Evolutionary conservation across 805 yeast species (phyloP), one percentile per base, ranked within the genome.

Genomic region (Komagataella pseudopastoris): DNA sequence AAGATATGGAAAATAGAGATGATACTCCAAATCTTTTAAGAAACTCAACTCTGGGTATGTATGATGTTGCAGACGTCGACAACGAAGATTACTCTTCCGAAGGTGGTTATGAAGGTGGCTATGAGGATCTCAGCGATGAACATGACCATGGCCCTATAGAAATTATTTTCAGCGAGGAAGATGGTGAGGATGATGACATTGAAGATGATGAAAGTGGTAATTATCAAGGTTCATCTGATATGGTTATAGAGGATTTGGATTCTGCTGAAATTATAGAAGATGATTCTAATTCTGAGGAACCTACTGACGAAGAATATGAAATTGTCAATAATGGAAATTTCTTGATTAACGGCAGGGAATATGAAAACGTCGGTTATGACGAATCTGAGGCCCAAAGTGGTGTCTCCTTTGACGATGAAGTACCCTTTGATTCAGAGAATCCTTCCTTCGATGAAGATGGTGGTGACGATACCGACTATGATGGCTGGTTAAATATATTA

Each of bases 1-100:
- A 83, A 44, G 68, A 71, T 24, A 30, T 30, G 39, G 80, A 77
- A 44, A 67, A 64, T 6, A 62, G 74, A 30, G 95, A 85, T 51
- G 91, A 88, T 51, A 78, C 89, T 0, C 89, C 95, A 0, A 90
- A 90, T 62, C 70, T 90, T 60, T 81, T 91, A 65, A 72, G 84
- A 45, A 90, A 93, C 62, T 90, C 97, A 0, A 87, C 97, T 0
- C 71, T 91, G 45, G 97, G 96, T 1, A 90, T 91, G 95, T 91
- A 85, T 62, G 97, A 91, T 58, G 82, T 86, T 45, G 86, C 76
- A 39, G 93, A 83, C 50, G 75, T 77, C 43, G 84, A 80, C 55
- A 77, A 78, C 6, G 78, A 71, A n/a, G 77, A 71, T 22, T 80
- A 74, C 12, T 30, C 4, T 10, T 30, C 39, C 14, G 71, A 67